Percentiles rank a stretch among this genome's conserved stretches.
These are phyloP conservation scores for Avena eriantha DNA, from an alignment of 176 grass and related monocot genomes.

Conservation along the genomic window DNA sequence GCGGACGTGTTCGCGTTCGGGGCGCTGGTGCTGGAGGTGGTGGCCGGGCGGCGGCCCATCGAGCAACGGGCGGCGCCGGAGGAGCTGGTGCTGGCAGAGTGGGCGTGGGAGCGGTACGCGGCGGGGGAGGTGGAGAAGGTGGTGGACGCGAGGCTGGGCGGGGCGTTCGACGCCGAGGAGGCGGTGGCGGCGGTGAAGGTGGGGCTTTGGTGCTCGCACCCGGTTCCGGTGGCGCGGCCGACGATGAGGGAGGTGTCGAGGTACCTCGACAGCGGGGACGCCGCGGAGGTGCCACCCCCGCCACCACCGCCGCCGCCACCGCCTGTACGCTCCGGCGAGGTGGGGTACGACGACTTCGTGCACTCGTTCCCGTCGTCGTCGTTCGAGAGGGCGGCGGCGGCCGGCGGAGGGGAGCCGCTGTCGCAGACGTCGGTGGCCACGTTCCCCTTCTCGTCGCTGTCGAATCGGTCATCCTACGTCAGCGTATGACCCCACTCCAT, in stretches of 20 bases:
- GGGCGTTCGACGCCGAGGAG: slow-evolving; percentile 49
- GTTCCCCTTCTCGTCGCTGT: slow-evolving; percentile 61
- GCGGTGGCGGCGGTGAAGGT: slow-evolving; percentile 62
- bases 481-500: slow-evolving; percentile 21
- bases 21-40: slow-evolving; percentile 73
- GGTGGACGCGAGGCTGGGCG: slow-evolving; percentile 65
- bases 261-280: slow-evolving; percentile 70
- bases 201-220: slow-evolving; percentile 76
- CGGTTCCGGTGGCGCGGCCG: slow-evolving; percentile 47
- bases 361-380: slow-evolving; percentile 86
- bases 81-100: slow-evolving; percentile 72
- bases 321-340: slow-evolving; percentile 45
- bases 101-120: slow-evolving; percentile 76
- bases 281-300: slow-evolving; percentile 57
- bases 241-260: slow-evolving; percentile 75
- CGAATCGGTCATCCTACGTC: slow-evolving; percentile 52
- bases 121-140: slow-evolving; percentile 51
- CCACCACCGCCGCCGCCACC: slow-evolving; percentile 32
- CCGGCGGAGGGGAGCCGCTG: slow-evolving; percentile 11
- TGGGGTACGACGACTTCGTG: slow-evolving; percentile 76
- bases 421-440: slow-evolving; percentile 43
- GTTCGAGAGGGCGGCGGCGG: slow-evolving; percentile 50
- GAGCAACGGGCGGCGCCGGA: slow-evolving; percentile 61
- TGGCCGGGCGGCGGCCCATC: slow-evolving; percentile 70
- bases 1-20: slow-evolving; percentile 90